These are phyloP conservation scores for Verticillium albo-atrum DNA, from an alignment of 2,329 filamentous ascomycete genomes.

Conservation along the genomic window DNA sequence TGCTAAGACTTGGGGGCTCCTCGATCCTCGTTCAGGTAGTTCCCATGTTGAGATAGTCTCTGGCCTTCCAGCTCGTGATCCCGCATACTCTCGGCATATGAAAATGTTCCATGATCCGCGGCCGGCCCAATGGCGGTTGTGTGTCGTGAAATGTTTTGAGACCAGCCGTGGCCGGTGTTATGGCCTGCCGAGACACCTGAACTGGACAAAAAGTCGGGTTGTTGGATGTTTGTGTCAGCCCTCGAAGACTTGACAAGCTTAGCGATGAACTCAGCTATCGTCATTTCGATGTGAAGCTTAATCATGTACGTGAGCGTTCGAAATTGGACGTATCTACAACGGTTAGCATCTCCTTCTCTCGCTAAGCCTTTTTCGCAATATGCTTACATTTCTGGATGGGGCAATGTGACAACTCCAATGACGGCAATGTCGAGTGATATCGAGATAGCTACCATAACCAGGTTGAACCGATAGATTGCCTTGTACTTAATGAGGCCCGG, in stretches of 20 bases:
- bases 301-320: constrained; percentile 43
- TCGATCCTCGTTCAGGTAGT: background rate
- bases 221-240: background rate
- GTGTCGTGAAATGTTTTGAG: background rate
- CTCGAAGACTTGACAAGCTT: constrained; percentile 20
- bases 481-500: constrained; percentile 45
- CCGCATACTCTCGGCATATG: background rate
- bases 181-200: background rate
- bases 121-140: background rate
- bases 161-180: background rate
- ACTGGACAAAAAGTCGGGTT: background rate
- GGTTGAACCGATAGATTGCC: constrained; percentile 30
- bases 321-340: constrained; percentile 21
- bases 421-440: constrained; percentile 20
- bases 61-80: background rate
- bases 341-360: background rate
- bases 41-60: background rate
- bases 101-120: background rate
- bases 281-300: constrained; percentile 47
- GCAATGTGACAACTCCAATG: constrained; percentile 21
- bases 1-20: no score
- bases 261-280: constrained; percentile 43
- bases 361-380: no score
- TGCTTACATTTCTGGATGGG: constrained; percentile 18
- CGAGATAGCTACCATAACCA: constrained; percentile 18